Evolutionary conservation across 352 stramenopile genomes (phyloP), one percentile per base, ranked within the genome.

Genomic region (Plasmopara viticola): DNA sequence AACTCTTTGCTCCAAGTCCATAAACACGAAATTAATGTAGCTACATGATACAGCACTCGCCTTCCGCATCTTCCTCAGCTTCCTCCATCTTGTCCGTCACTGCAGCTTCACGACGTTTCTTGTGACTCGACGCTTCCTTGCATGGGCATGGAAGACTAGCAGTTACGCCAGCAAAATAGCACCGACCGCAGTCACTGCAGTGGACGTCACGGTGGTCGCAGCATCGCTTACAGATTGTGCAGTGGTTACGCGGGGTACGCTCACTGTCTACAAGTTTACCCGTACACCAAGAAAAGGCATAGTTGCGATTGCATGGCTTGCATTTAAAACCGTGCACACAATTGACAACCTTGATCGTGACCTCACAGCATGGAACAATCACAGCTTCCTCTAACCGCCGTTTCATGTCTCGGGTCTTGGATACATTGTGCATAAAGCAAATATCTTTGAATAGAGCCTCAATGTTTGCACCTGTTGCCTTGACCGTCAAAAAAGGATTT

Each of bases 341-440:
- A 45, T 86, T 63, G 34, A 89, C 68, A 30, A 92, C 77, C 53
- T 83, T 78, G 63, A 90, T 73, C 6, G 51, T 61, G 15, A 64
- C 37, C 17, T 63, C 45, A 56, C 78, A 88, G 51, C 82, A 92
- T 44, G 82, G 75, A 43, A 90, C 75, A 6, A 53, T 43, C 41
- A 92, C 74, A 13, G 59, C 50, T 51, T 92, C 82, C 47, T 90
- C 73, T 40, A 92, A 66, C 13, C 81, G 73, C 51, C 65, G 54
- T 43, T 87, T 76, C 82, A 92, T 92, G 71, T 90, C 78, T 48
- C 82, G 73, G 31, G 78, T 90, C 70, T 90, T 90, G 47, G 73
- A 86, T 44, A 90, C 74, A 49, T 92, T 92, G 66, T 92, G 82
- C 82, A 92, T 92, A 57, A 92, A 92, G 59, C 82, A 92, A 53